Evolutionary conservation across 805 yeast genomes (phyloP).

Genomic region (Candida nitratophila): DNA sequence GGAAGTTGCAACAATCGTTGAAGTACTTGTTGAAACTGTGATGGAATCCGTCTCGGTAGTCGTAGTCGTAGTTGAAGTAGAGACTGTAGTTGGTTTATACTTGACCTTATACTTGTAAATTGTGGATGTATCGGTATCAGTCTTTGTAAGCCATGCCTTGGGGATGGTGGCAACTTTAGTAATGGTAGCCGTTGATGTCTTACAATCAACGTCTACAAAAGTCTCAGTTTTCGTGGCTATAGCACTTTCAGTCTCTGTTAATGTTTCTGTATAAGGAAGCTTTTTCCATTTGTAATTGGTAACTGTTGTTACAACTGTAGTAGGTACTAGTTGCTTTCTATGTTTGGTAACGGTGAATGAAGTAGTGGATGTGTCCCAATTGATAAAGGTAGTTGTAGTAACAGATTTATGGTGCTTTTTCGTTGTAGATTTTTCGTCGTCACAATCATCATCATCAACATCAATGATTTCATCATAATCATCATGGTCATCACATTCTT

Average conservation of each 20-base stretch:
- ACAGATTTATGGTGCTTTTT: no score
- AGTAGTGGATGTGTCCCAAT: not conserved
- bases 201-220: not conserved
- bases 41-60: constrained; percentile 1
- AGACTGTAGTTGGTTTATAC: not conserved
- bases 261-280: constrained; percentile 7
- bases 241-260: constrained; percentile 6
- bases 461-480: not conserved
- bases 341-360: constrained; percentile 10
- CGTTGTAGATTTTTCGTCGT: not conserved
- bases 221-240: constrained; percentile 8
- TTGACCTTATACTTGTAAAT: not conserved
- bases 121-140: not conserved
- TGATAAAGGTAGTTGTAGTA: not conserved
- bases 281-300: not conserved
- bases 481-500: not conserved
- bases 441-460: not conserved
- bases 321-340: not conserved
- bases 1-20: constrained; percentile 3
- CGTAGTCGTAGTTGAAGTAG: constrained; percentile 4
- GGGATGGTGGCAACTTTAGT: constrained; percentile 1
- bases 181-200: not conserved
- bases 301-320: not conserved
- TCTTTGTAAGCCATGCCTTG: not conserved
- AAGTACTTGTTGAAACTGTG: not conserved